Evolutionary conservation across 768 basidiomycete species (phyloP).

Genomic region (Gymnopilus dilepis): DNA sequence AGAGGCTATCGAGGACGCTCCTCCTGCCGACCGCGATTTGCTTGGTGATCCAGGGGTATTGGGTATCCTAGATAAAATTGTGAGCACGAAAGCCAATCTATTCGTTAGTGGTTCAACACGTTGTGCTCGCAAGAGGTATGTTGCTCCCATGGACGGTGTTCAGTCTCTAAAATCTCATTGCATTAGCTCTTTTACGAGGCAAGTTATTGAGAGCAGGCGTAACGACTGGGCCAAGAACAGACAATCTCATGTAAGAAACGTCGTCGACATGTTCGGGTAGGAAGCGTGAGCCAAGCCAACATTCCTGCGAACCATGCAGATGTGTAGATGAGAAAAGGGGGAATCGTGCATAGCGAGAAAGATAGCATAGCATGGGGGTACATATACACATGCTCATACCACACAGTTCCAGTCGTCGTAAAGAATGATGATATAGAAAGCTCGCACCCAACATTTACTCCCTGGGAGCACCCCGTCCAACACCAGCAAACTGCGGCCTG

Average conservation of each 20-base stretch:
- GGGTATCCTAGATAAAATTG: constrained; percentile 63
- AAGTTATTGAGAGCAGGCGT: constrained; percentile 51
- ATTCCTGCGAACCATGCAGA: neutral
- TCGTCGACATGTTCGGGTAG: constrained; percentile 51
- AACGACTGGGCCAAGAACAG: constrained; percentile 26
- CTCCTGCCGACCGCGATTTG: constrained; percentile 33
- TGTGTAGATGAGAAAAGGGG: neutral
- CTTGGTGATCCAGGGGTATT: constrained; percentile 54
- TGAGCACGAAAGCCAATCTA: constrained; percentile 50
- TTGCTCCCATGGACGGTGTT: constrained; percentile 1
- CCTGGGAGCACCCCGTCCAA: constrained; percentile 86
- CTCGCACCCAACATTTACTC: constrained; percentile 48
- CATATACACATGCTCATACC: constrained; percentile 29
- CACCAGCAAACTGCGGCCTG: constrained; percentile 87
- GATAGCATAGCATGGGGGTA: constrained; percentile 28
- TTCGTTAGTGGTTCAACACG: constrained; percentile 55
- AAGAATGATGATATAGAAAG: constrained; percentile 26
- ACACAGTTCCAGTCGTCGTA: constrained; percentile 23
- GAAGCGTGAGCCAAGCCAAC: too few relatives aligned
- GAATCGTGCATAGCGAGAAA: constrained; percentile 28
- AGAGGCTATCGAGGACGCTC: constrained; percentile 32
- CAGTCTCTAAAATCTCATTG: constrained; percentile 19
- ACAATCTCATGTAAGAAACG: constrained; percentile 36
- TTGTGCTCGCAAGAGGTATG: constrained; percentile 54
- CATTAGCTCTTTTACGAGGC: constrained; percentile 56